These are phyloP conservation scores for Monosporascus sp. DNA, from an alignment of 2,329 filamentous ascomycete species.

Conservation along the genomic window DNA sequence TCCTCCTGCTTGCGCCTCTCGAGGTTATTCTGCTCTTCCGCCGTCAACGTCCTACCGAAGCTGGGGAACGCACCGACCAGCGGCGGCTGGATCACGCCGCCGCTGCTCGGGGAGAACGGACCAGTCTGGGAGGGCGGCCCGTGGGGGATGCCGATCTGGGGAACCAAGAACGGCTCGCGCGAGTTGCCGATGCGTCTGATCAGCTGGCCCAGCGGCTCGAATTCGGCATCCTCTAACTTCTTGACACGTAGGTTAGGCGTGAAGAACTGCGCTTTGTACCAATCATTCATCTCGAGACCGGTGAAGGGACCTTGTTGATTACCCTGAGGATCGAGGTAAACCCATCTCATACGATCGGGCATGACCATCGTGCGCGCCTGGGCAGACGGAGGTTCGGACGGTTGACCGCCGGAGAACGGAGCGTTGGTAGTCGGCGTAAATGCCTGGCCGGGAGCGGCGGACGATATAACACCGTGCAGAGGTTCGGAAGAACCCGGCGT, in stretches of 20 bases:
- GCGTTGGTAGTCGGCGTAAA: constrained; percentile 25
- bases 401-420: constrained; percentile 30
- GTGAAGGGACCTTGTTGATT: constrained; percentile 92
- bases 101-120: constrained; percentile 42
- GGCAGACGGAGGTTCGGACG: constrained; percentile 50
- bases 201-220: constrained; percentile 89
- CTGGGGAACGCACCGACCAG: constrained; percentile 92
- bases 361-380: constrained; percentile 93
- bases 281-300: constrained; percentile 98
- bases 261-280: constrained; percentile 99
- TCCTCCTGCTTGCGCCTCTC: constrained; percentile 97
- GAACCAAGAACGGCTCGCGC: constrained; percentile 92
- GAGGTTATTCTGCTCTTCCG: constrained; percentile 95
- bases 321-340: constrained; percentile 91
- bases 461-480: constrained; percentile 17
- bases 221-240: constrained; percentile 88
- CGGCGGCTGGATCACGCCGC: constrained; percentile 71
- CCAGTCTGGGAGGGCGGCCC: constrained; percentile 59
- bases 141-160: constrained; percentile 92
- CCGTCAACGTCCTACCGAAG: constrained; percentile 92
- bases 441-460: constrained; percentile 25
- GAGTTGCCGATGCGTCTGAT: constrained; percentile 96
- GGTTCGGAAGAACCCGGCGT: constrained; percentile 28
- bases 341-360: constrained; percentile 98
- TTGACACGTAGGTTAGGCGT: constrained; percentile 91